Conservation (phyloP, 768 basidiomycete species). For the Sistotremastrum niveocremeum region DNA sequence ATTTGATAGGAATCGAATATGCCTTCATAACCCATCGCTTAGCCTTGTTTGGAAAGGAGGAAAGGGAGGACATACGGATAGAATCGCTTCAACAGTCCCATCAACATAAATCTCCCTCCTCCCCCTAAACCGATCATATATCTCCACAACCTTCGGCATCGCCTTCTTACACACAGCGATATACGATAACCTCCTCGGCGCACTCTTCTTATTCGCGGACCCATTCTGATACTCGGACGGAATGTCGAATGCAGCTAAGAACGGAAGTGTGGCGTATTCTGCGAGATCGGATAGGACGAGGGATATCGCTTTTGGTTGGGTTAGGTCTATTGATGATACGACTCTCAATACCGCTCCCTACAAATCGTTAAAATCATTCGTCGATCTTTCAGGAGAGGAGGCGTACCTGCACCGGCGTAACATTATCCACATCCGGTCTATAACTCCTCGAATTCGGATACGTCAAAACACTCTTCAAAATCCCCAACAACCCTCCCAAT, state of each 20-base stretch:
- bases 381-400: background rate
- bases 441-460: constrained; percentile 79
- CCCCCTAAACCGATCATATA: constrained; percentile 57
- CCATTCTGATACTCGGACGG: constrained; percentile 13
- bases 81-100: constrained; percentile 72
- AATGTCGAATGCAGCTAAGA: constrained; percentile 63
- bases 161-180: constrained; percentile 79
- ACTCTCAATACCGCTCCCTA: constrained; percentile 65
- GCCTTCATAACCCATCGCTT: constrained; percentile 42
- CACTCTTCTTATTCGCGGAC: constrained; percentile 26
- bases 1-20: constrained; percentile 79
- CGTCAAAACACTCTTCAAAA: constrained; percentile 70
- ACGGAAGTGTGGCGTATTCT: constrained; percentile 78
- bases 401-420: constrained; percentile 68
- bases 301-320: constrained; percentile 47
- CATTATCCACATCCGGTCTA: constrained; percentile 70
- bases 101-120: constrained; percentile 53
- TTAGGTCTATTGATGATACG: constrained; percentile 52
- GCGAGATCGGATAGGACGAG: constrained; percentile 74
- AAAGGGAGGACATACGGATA: constrained; percentile 56
- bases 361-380: constrained; percentile 9
- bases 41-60: too few species aligned
- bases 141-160: constrained; percentile 74
- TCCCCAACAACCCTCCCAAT: constrained; percentile 54
- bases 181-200: constrained; percentile 67